Percentiles rank a stretch among this genome's conserved stretches.
Conservation (phyloP, 495 filamentous ascomycete genomes). For the Corynascus novoguineensis region DNA sequence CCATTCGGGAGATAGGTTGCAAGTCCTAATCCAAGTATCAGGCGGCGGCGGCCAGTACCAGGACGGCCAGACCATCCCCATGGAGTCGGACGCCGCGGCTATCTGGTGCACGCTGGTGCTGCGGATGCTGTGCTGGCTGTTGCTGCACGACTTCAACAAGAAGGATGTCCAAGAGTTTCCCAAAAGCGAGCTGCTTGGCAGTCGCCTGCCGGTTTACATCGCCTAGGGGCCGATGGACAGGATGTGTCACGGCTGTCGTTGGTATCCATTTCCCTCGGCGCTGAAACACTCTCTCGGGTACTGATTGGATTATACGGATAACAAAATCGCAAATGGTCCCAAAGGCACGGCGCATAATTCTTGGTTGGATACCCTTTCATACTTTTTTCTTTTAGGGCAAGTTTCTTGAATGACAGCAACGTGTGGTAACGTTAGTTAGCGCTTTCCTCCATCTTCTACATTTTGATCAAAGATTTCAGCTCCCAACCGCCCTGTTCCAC, state of each 20-base stretch:
- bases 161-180: constrained; percentile 43
- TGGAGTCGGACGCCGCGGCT: constrained; percentile 20
- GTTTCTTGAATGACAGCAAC: no score
- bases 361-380: no score
- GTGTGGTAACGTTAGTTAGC: no score
- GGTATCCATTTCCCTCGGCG: no score
- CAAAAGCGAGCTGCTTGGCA: constrained; percentile 43
- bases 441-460: no score
- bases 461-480: no score
- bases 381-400: no score
- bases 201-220: constrained; percentile 47
- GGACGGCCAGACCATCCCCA: neutral
- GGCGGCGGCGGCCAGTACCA: neutral
- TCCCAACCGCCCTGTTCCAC: no score
- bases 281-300: no score
- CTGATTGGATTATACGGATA: no score
- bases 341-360: no score
- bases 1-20: constrained; percentile 15
- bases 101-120: constrained; percentile 48
- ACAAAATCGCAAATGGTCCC: no score
- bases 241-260: neutral
- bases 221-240: constrained; percentile 2
- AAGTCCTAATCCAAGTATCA: constrained; percentile 5
- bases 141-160: constrained; percentile 48
- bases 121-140: constrained; percentile 49